phyloP scores from a whole-genome alignment of 371 early-diverging fungal species.

The Mucor ambiguus region DNA sequence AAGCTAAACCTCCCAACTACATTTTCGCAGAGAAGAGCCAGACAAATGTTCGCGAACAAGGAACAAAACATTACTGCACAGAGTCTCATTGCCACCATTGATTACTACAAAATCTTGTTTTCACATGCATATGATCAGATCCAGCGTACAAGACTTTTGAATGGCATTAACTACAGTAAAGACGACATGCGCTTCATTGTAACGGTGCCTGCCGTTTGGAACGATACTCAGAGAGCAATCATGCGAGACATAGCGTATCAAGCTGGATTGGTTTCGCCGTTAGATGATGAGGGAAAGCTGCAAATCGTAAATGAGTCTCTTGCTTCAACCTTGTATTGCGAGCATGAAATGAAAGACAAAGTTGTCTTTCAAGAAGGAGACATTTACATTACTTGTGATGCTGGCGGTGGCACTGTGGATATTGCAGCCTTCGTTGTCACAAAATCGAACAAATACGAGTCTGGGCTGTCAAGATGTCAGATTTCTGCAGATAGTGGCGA shows the following conservation, averaged over 20 bases:
- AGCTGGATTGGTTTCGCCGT: constrained; percentile 39
- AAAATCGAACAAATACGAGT: not conserved
- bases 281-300: constrained; percentile 41
- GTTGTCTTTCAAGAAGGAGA: not conserved
- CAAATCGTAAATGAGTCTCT: constrained; percentile 45
- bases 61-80: too few species aligned
- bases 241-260: constrained; percentile 42
- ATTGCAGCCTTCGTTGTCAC: constrained; percentile 22
- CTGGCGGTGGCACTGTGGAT: constrained; percentile 46
- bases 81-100: too few species aligned
- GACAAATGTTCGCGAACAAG: too few species aligned
- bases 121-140: too few species aligned
- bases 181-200: constrained; percentile 20
- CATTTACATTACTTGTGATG: constrained; percentile 16
- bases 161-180: not conserved
- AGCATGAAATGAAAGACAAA: constrained; percentile 1
- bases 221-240: constrained; percentile 39
- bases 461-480: constrained; percentile 18
- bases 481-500: constrained; percentile 10
- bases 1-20: too few species aligned
- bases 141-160: too few species aligned
- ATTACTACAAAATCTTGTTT: too few species aligned
- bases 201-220: constrained; percentile 50
- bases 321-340: constrained; percentile 48
- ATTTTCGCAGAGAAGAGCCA: too few species aligned